Percentiles rank a stretch among this genome's conserved stretches.
phyloP scores from a whole-genome alignment of 306 rosid species.

The Trifolium fragiferum region DNA sequence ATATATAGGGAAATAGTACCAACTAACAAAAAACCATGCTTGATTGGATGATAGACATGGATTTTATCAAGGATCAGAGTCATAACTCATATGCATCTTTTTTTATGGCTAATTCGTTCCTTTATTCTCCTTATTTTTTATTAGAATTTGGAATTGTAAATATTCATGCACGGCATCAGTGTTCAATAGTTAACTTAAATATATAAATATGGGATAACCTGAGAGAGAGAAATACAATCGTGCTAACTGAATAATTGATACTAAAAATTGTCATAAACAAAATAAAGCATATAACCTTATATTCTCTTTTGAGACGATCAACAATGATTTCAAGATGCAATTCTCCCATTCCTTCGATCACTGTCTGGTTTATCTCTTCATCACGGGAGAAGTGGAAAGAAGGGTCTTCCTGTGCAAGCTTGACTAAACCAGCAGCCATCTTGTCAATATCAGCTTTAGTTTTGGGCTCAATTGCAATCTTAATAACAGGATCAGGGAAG shows the following conservation, averaged over 20 bases:
- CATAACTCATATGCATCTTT: constrained; percentile 15
- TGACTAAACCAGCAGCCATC: constrained; percentile 88
- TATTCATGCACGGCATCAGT: constrained; percentile 10
- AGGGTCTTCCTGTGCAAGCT: constrained; percentile 99
- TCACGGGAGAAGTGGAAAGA: constrained; percentile 97
- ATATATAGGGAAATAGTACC: constrained; percentile 17
- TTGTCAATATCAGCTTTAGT: constrained; percentile 96
- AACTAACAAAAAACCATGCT: constrained; percentile 12
- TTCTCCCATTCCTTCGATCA: constrained; percentile 99
- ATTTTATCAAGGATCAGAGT: constrained; percentile 23
- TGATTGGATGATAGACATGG: constrained; percentile 16
- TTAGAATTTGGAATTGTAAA: constrained; percentile 20
- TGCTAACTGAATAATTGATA: constrained; percentile 1
- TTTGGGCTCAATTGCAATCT: constrained; percentile 98
- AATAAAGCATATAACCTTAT: constrained; percentile 61
- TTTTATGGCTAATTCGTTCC: not conserved
- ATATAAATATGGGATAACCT: constrained; percentile 15
- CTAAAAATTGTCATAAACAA: constrained; percentile 3
- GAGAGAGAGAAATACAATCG: constrained; percentile 8
- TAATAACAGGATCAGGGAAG: constrained; percentile 98
- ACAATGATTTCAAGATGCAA: constrained; percentile 97
- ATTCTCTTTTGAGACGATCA: constrained; percentile 95
- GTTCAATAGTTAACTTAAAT: not conserved
- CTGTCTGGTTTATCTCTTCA: constrained; percentile 95
- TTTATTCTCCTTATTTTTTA: constrained; percentile 3